These are phyloP conservation scores for Phoma sp. DNA, from an alignment of 2,329 filamentous ascomycete genomes.

Conservation along the genomic window DNA sequence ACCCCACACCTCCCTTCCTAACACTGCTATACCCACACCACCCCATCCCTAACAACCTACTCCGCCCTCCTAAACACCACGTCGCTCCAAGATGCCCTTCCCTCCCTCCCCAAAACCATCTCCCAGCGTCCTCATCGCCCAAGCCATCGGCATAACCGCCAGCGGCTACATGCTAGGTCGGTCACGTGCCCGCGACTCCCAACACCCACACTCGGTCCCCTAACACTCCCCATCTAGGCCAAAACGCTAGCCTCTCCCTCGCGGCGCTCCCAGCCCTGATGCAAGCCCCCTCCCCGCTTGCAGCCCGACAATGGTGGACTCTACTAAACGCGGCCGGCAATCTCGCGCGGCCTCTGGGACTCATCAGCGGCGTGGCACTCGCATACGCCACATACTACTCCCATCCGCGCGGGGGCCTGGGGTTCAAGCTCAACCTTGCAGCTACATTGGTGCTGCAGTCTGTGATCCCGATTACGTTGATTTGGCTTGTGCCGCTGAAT, in stretches of 20 bases:
- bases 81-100: no score
- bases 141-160: conserved; percentile 59
- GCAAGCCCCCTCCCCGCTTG: conserved; percentile 60
- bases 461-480: conserved; percentile 60
- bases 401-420: conserved; percentile 11
- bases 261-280: conserved; percentile 60
- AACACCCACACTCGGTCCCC: not conserved
- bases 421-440: conserved; percentile 53
- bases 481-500: conserved; percentile 57
- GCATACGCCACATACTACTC: conserved; percentile 54
- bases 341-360: conserved; percentile 47
- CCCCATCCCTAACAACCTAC: no score
- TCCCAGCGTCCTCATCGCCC: conserved; percentile 51
- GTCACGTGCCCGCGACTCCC: conserved; percentile 1
- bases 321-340: conserved; percentile 49
- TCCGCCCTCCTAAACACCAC: no score
- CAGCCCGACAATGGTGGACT: conserved; percentile 62
- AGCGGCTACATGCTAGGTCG: conserved; percentile 55
- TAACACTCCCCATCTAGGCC: conserved; percentile 27
- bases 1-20: no score
- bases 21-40: no score
- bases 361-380: conserved; percentile 52
- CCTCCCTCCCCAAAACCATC: no score
- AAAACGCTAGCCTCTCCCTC: conserved; percentile 49
- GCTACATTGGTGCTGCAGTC: conserved; percentile 55